Evolutionary conservation across 768 basidiomycete species (phyloP), one percentile per base, ranked within the genome.

Genomic region (Boletellus ananas): DNA sequence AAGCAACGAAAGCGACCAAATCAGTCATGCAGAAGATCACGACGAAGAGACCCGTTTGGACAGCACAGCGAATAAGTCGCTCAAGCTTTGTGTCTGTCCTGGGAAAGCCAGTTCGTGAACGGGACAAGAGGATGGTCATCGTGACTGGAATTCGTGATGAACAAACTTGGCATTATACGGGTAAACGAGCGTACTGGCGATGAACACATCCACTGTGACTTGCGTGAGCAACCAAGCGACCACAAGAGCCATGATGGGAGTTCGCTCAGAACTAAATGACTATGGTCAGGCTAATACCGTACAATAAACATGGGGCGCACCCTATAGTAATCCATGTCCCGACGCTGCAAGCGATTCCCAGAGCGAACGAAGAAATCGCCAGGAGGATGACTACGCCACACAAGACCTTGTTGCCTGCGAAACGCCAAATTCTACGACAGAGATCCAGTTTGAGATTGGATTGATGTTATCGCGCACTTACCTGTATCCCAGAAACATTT

Each of bases 1-100:
- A 58, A 13, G 44, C 52, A 14, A 63, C n/a, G 52, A 70, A 69
- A 4, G 69, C 58, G 42, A 78, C 71, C 33, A 80, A 61, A 58
- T 78, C 78, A 0, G 70, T 74, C 18, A 79, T 51, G 6, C 79
- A 76, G 38, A 80, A 78, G 1, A 78, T 61, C 0, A 73, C 73
- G 16, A 73, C 75, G 49, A 80, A 79, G 6, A 78, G 54, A 33
- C 79, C 79, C 9, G 79, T 80, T 53, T 79, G 77, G 25, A 81
- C 59, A 10, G 78, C 76, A 31, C 79, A 78, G 39, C 74, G 75
- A 52, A 79, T 79, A 4, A 81, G 67, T 23, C 76, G 74, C 52
- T 77, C 76, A 56, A 80, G 75, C 42, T 79, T 71, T 0, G 70
- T 77, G 51, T 81, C 77, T 4, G 78, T 81, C 53, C 69, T 72